phyloP scores from a whole-genome alignment of 169 alveolate species.

The Babesia bigemina region DNA sequence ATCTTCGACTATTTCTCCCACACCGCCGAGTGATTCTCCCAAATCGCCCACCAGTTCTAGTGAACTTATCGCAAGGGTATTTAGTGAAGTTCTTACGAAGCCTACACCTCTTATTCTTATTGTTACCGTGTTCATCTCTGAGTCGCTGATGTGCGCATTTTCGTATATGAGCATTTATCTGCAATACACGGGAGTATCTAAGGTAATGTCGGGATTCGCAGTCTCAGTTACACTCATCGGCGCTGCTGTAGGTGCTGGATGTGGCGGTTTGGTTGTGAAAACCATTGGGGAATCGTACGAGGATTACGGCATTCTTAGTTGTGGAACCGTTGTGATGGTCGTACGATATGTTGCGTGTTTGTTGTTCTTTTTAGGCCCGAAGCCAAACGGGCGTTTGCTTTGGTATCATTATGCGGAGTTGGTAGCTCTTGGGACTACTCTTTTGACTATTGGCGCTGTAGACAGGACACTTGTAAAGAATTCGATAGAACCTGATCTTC shows the following conservation, averaged over 20 bases:
- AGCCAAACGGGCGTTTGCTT: slow-evolving; percentile 61
- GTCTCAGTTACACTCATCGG: slow-evolving; percentile 84
- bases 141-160: slow-evolving; percentile 88
- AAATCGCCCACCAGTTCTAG: too few relatives aligned
- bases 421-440: slow-evolving; percentile 82
- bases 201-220: slow-evolving; percentile 83
- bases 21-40: not conserved
- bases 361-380: slow-evolving; percentile 69
- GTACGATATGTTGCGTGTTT: slow-evolving; percentile 73
- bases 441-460: slow-evolving; percentile 88
- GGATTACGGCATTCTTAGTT: slow-evolving; percentile 85
- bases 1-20: not conserved
- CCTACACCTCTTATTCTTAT: not conserved
- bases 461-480: slow-evolving; percentile 87
- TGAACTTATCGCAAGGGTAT: not conserved
- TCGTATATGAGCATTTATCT: slow-evolving; percentile 85
- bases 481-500: slow-evolving; percentile 83
- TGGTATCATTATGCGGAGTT: slow-evolving; percentile 67
- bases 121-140: slow-evolving; percentile 72
- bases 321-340: slow-evolving; percentile 78
- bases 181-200: slow-evolving; percentile 87
- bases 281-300: slow-evolving; percentile 72
- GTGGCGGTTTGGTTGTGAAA: slow-evolving; percentile 87
- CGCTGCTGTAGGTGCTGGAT: slow-evolving; percentile 86
- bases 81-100: slow-evolving; percentile 3